Conservation (phyloP, 1,139 yeast genomes). For the Geotrichum phurueaensis region DNA sequence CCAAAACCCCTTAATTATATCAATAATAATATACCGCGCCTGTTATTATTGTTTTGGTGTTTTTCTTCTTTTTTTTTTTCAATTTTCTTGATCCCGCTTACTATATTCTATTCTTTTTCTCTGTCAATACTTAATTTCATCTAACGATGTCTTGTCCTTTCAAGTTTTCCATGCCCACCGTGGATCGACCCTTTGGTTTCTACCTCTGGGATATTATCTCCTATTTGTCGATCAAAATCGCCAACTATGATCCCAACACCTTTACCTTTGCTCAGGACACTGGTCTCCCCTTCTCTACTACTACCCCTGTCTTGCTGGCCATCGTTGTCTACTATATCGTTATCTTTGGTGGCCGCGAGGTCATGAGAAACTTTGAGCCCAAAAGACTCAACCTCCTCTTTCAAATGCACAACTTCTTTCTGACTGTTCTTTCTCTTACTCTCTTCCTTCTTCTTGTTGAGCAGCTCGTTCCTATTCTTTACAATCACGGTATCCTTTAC, state of each 20-base stretch:
- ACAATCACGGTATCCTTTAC: constrained; percentile 70
- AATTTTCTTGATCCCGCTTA: background rate
- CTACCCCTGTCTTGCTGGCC: constrained; percentile 55
- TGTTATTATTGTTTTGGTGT: background rate
- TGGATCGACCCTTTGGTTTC: constrained; percentile 84
- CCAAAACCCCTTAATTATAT: background rate
- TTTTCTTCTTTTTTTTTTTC: background rate
- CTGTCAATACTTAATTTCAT: background rate
- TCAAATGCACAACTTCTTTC: constrained; percentile 73
- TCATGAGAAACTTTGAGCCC: constrained; percentile 54
- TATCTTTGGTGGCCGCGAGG: constrained; percentile 75
- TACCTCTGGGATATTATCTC: constrained; percentile 86
- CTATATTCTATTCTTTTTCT: background rate
- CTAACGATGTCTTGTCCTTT: constrained; percentile 14
- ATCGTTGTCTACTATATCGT: constrained; percentile 66
- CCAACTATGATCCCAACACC: constrained; percentile 46
- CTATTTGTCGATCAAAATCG: constrained; percentile 44
- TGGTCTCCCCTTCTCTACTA: constrained; percentile 45
- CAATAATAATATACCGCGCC: background rate
- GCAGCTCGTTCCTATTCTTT: constrained; percentile 78
- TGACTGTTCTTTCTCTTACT: constrained; percentile 64
- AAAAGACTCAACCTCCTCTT: constrained; percentile 65
- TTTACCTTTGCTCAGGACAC: constrained; percentile 61
- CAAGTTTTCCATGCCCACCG: constrained; percentile 44
- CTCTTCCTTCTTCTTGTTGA: constrained; percentile 69